Evolutionary conservation across 2,329 filamentous ascomycete genomes (phyloP), one percentile per base, ranked within the genome.

Genomic region (Didymella lethalis): DNA sequence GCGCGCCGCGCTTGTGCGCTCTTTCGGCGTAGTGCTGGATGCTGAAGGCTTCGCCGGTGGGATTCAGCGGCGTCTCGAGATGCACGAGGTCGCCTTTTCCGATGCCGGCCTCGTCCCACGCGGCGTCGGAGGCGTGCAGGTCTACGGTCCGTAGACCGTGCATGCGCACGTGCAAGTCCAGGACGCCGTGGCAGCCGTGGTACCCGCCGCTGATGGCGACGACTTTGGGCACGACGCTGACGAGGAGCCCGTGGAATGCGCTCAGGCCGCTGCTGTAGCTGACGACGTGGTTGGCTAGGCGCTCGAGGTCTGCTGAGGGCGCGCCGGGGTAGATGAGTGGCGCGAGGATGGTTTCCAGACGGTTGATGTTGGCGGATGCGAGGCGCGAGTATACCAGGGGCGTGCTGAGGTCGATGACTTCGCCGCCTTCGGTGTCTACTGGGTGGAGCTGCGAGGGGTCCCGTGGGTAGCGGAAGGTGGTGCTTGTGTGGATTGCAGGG

Each of bases 31-130:
- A 97, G 52, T 81, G 78, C 32, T 82, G 81, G 28, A 99, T 88
- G 68, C 92, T 83, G 66, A 86, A 89, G 1, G 93, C 93, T 68
- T 90, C 88, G 49, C 95, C 95, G 1, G 90, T 90, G 0, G 95
- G 95, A 77, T 99, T 99, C 38, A 97, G 83, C 0, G 95, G 95
- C 4, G 94, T 98, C 80, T 99, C 95, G 49, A 98, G 83, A 75
- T 97, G 92, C 50, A 99, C 84, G 3, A 98, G 81, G 75, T 98
- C 95, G 2, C 94, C 94, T 3, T 85, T 79, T 25, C 87, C 83
- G 2, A 98, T 83, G 32, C 88, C 85, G 40, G 86, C 85, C 14
- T 84, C 81, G 8, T 87, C 81, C 71, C 87, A 91, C 69, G 90
- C 85, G 14, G 64, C 59, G 7, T 80, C 76, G 56, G 66, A 61